Conservation (phyloP, 1,284 basidiomycete genomes). For the Cystobasidiaceae sp. region DNA sequence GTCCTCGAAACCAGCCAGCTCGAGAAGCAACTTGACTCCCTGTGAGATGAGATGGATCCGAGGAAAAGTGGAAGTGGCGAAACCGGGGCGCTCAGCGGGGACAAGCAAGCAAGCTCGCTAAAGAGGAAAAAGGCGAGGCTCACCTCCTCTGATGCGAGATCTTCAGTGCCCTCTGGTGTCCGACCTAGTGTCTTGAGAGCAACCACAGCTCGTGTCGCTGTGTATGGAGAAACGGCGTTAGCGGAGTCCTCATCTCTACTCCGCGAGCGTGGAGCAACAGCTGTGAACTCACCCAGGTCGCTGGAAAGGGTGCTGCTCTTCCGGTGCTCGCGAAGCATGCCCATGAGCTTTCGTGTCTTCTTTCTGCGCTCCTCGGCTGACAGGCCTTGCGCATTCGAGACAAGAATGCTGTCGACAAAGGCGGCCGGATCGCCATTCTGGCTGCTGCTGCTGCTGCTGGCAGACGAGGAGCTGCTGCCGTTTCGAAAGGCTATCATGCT, state of each 20-base stretch:
- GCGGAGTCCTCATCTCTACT: background rate
- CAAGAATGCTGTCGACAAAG: background rate
- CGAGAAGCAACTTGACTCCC: conserved; percentile 15
- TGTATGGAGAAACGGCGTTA: background rate
- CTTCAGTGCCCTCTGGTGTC: conserved; percentile 21
- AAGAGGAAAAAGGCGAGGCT: background rate
- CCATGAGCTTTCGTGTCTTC: background rate
- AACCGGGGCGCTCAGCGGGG: background rate
- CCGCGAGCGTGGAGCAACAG: background rate
- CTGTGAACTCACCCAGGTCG: background rate
- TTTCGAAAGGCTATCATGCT: no score
- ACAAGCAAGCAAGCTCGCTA: background rate
- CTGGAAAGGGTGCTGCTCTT: background rate
- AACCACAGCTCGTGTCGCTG: background rate
- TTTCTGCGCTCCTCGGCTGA: conserved; percentile 7
- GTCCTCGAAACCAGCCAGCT: background rate
- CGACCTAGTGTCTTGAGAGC: conserved; percentile 27
- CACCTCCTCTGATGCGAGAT: conserved; percentile 30
- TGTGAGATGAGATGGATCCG: background rate
- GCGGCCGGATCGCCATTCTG: background rate
- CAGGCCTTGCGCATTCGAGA: background rate
- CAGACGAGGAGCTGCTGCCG: no score
- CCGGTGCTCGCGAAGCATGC: background rate
- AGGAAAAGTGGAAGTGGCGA: background rate
- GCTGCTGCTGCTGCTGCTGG: no score